These are phyloP conservation scores for Scalesia atractyloides DNA, from an alignment of 129 eudicot species.

Conservation along the genomic window DNA sequence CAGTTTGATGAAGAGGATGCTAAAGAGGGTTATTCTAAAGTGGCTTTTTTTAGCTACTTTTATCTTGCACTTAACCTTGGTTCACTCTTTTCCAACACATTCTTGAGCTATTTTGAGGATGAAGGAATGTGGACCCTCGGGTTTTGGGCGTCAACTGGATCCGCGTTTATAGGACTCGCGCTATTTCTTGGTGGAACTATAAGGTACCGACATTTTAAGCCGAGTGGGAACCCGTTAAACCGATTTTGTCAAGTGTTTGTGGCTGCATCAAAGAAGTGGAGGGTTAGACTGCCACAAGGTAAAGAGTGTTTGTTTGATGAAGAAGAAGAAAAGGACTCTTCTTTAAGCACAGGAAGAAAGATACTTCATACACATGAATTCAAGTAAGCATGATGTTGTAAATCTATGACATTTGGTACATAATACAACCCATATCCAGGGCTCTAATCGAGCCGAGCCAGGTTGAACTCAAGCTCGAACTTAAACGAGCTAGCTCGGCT, in stretches of 20 bases:
- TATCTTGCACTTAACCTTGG: constrained; percentile 91
- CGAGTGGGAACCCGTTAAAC: constrained; percentile 89
- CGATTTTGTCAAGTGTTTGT: constrained; percentile 82
- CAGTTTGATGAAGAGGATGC: constrained; percentile 80
- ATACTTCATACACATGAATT: constrained; percentile 85
- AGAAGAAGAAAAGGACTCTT: constrained; percentile 43
- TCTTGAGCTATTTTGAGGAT: constrained; percentile 80
- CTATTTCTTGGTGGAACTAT: constrained; percentile 76
- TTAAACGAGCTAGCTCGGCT: no score
- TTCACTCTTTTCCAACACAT: constrained; percentile 79
- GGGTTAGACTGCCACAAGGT: constrained; percentile 43
- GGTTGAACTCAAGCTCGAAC: no score
- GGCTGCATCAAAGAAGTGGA: constrained; percentile 76
- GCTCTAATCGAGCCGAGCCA: no score
- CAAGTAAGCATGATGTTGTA: constrained; percentile 54
- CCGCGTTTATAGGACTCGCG: constrained; percentile 64
- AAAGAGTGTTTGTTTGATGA: constrained; percentile 56
- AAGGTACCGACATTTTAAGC: constrained; percentile 82
- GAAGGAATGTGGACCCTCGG: constrained; percentile 89
- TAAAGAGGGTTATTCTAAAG: constrained; percentile 67
- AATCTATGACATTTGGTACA: not conserved
- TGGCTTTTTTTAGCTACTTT: constrained; percentile 88
- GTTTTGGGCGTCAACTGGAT: constrained; percentile 80
- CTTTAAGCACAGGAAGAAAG: constrained; percentile 48
- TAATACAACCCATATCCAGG: not conserved